Evolutionary conservation across 2,329 filamentous ascomycete species (phyloP).

Genomic region (Ilyonectria sp.): DNA sequence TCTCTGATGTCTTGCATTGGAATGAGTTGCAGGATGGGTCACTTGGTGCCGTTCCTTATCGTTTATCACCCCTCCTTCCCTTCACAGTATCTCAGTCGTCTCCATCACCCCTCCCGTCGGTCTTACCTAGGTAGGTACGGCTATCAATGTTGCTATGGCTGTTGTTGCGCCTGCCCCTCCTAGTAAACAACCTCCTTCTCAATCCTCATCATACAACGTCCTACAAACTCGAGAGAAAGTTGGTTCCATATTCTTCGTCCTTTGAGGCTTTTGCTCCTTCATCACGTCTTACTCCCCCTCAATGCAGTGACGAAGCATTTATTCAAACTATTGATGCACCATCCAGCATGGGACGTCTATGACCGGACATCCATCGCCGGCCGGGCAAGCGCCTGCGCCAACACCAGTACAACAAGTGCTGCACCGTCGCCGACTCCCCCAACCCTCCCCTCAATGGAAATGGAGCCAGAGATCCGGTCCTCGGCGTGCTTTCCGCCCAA

Average conservation of each 20-base stretch:
- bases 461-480: conserved; percentile 11
- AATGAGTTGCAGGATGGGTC: conserved; percentile 16
- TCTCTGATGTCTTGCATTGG: conserved; percentile 10
- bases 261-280: not conserved
- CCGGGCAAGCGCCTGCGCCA: conserved; percentile 14
- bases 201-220: not conserved
- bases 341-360: conserved; percentile 9
- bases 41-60: conserved; percentile 31
- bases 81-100: conserved; percentile 12
- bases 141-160: not conserved
- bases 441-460: conserved; percentile 5
- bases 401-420: conserved; percentile 10
- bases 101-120: conserved; percentile 15
- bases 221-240: not conserved
- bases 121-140: not conserved
- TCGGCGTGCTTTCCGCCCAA: conserved; percentile 11
- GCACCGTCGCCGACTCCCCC: conserved; percentile 13
- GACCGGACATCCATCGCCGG: conserved; percentile 19
- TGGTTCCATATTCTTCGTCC: not conserved
- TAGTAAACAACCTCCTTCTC: not conserved
- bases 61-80: conserved; percentile 39
- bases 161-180: conserved; percentile 14
- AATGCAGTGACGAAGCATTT: not conserved
- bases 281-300: not conserved
- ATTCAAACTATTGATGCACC: conserved; percentile 5